These are phyloP conservation scores for Geotrichum bryndzae DNA, from an alignment of 1,139 yeast species.

Conservation along the genomic window DNA sequence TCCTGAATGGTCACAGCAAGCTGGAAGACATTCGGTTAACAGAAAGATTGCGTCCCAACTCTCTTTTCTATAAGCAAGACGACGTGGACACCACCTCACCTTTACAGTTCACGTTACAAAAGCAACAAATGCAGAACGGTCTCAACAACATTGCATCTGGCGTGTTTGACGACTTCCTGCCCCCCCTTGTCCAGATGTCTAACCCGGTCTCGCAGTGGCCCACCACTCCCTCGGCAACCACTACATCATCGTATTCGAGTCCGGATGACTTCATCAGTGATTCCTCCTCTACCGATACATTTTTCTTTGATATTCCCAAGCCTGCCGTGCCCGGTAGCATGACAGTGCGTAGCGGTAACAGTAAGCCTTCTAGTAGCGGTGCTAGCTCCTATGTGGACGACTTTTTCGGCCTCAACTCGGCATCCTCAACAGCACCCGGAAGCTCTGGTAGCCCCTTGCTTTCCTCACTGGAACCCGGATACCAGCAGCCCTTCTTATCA, in stretches of 20 bases:
- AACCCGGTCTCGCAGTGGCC: constrained; percentile 1
- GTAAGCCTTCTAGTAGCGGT: not conserved
- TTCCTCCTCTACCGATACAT: not conserved
- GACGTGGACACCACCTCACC: not conserved
- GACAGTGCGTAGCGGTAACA: constrained; percentile 2
- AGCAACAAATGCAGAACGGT: not conserved
- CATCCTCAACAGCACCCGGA: not conserved
- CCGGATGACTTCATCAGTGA: not conserved
- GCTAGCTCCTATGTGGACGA: not conserved
- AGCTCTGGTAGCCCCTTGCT: not conserved
- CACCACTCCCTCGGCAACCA: not conserved
- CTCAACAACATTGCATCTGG: not conserved
- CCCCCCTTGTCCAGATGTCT: not conserved
- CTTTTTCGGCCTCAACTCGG: not conserved
- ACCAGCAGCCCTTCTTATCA: not conserved
- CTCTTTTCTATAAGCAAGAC: not conserved
- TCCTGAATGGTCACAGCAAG: not conserved
- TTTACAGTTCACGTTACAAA: not conserved
- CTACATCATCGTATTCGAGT: not conserved
- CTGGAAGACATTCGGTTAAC: not conserved
- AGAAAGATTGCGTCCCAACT: not conserved
- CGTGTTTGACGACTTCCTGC: not conserved
- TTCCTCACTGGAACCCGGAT: not conserved
- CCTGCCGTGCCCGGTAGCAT: not conserved
- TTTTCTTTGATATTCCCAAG: constrained; percentile 7